Base-by-base conservation (phyloP, 345 rosid species). In the Gossypium longicalyx region DNA sequence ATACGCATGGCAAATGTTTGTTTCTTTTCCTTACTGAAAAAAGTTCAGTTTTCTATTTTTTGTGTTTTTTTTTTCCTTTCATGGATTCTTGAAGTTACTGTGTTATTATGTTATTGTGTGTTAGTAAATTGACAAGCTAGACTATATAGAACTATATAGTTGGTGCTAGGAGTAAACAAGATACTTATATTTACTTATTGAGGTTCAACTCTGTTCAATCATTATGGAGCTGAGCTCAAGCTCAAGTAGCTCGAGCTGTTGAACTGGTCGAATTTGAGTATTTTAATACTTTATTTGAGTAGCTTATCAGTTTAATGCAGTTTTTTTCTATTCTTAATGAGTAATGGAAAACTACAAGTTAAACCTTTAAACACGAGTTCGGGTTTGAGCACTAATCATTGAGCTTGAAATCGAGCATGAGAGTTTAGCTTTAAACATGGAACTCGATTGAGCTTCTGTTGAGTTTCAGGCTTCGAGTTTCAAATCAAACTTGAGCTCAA, bases 1-100 rank as follows among this genome's bases (percentile, higher is more conserved):
- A 87, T 94, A 59, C 90, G 97, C 74, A 87, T 84, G 91, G 93
- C 94, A 74, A 83, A 91, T 81, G 98, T 91, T 86, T 75, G 97
- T 84, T 43, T 53, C 20, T 67, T 4, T 48, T 15, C n/a, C 59
- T 70, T 45, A 57, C 3, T 34, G 11, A 4, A n/a, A 12, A 17
- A 9, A 3, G 7, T 29, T 51, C 29, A 68, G 57, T 9, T 69
- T 27, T 16, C 22, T 11, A 11, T 59, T 34, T 12, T 23, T 2
- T 13, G 41, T 34, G 41, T 34, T 34, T 34, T 34, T 34, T 29
- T 34, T 34, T 5, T 34, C 7, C 41, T 34, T 34, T 34, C 41
- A 34, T 34, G 41, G 41, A 34, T 34, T 34, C 41, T 34, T 34
- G 41, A 34, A 34, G 41, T 34, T 34, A 34, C 41, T 5, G 41